A percentile compares a stretch with the other conserved stretches of the same genome.
These are phyloP conservation scores for Strigomonas culicis DNA, from an alignment of 208 protist genomes.

Conservation along the genomic window DNA sequence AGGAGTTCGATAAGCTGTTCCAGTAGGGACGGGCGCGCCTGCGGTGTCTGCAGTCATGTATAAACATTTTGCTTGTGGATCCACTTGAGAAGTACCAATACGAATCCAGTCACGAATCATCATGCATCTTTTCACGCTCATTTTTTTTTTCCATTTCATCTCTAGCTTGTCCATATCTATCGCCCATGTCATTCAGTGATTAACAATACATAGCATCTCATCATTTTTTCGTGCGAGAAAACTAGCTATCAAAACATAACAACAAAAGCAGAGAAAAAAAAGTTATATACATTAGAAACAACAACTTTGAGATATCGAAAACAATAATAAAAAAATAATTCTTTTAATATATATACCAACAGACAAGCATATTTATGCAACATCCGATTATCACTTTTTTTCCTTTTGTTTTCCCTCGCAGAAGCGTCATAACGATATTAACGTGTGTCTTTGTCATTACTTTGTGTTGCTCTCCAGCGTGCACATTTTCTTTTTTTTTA, in stretches of 20 bases:
- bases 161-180: too few relatives aligned
- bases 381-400: not conserved
- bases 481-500: not conserved
- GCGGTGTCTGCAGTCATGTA: not conserved
- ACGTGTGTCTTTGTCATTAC: conserved; percentile 7
- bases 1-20: conserved; percentile 53
- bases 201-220: too few relatives aligned
- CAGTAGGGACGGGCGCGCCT: not conserved
- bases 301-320: too few relatives aligned
- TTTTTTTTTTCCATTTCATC: too few relatives aligned
- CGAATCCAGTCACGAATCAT: too few relatives aligned
- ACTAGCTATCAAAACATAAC: too few relatives aligned
- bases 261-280: not conserved
- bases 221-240: too few relatives aligned
- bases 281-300: not conserved
- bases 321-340: not conserved
- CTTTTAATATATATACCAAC: not conserved
- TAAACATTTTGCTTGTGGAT: not conserved
- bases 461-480: not conserved
- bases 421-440: not conserved
- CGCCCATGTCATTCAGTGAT: too few relatives aligned
- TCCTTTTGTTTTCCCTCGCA: not conserved
- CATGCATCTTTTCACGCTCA: too few relatives aligned
- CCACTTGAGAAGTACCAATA: too few relatives aligned
- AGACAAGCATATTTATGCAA: not conserved